These are phyloP conservation scores for Sorghum bicolor DNA, from an alignment of 176 grass and related monocot species.

Conservation along the genomic window DNA sequence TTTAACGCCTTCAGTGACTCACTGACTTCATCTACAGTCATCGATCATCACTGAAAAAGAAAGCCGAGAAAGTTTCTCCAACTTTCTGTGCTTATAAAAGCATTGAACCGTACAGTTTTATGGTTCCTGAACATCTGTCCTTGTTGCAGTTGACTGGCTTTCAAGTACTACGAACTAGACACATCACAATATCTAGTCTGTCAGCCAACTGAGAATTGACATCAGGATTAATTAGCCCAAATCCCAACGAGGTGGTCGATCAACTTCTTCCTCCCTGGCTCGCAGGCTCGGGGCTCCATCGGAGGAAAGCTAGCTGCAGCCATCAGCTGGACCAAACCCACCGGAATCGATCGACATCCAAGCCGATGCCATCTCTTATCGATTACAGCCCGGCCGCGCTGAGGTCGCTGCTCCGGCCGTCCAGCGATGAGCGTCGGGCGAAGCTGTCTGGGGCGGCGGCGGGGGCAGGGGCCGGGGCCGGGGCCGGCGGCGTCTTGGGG, in stretches of 20 bases:
- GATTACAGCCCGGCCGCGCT: conserved; percentile 40
- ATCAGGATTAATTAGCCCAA: not conserved
- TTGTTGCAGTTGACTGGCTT: not conserved
- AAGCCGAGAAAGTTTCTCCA: not conserved
- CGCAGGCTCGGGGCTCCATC: conserved; percentile 12
- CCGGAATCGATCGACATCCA: conserved; percentile 11
- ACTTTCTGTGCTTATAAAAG: not conserved
- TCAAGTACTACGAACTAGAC: not conserved
- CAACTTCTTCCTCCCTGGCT: not conserved
- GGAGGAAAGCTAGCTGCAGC: conserved; percentile 6
- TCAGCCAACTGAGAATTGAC: not conserved
- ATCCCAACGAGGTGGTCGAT: conserved; percentile 11
- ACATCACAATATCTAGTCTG: not conserved
- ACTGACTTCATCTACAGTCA: not conserved
- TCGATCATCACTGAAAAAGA: not conserved
- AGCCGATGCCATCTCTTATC: conserved; percentile 62
- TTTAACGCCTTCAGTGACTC: not conserved
- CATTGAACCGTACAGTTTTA: not conserved
- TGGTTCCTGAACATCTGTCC: not conserved
- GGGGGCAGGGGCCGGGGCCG: not conserved
- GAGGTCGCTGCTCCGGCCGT: conserved; percentile 55
- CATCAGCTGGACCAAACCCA: conserved; percentile 10
- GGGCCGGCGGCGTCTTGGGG: conserved; percentile 4
- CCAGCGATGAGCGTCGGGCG: conserved; percentile 41
- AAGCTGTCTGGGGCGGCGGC: conserved; percentile 20